Conservation (phyloP, 169 alveolate species). For the Plasmodium inui region DNA sequence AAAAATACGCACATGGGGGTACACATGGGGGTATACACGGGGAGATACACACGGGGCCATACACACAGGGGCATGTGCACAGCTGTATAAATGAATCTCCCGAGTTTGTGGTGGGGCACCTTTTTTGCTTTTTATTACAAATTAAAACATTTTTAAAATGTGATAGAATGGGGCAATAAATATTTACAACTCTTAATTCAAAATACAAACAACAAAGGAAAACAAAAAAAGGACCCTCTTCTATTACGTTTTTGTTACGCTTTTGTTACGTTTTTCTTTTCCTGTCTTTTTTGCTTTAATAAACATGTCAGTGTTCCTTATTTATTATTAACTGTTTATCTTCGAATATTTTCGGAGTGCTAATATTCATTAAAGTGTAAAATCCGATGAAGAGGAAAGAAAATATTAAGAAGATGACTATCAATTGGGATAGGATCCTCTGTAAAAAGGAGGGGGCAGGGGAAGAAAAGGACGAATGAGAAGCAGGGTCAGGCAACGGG, state of each 20-base stretch:
- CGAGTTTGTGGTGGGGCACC: neutral
- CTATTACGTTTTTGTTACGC: slow-evolving; percentile 7
- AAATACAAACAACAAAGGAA: slow-evolving; percentile 40
- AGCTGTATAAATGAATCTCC: neutral
- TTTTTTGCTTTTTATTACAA: slow-evolving; percentile 16
- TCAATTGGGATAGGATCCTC: slow-evolving; percentile 54
- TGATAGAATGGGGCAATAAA: neutral
- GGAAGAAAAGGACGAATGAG: neutral
- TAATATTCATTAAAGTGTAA: slow-evolving; percentile 32
- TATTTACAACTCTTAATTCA: slow-evolving; percentile 48
- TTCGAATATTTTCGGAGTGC: slow-evolving; percentile 65
- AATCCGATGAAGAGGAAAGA: slow-evolving; percentile 65
- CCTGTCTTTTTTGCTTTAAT: neutral
- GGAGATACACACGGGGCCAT: neutral
- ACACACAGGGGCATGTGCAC: neutral
- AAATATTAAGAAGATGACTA: slow-evolving; percentile 40
- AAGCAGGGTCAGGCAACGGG: neutral
- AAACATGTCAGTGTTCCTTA: slow-evolving; percentile 57
- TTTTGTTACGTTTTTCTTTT: slow-evolving; percentile 4
- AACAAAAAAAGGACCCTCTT: slow-evolving; percentile 1
- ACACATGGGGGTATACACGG: too few species aligned
- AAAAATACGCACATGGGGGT: neutral
- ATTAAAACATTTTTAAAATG: slow-evolving; percentile 44
- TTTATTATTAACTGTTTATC: slow-evolving; percentile 73
- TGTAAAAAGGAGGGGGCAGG: neutral